Evolutionary conservation across 169 alveolate genomes (phyloP).

Genomic region (Cryptosporidium sp.): DNA sequence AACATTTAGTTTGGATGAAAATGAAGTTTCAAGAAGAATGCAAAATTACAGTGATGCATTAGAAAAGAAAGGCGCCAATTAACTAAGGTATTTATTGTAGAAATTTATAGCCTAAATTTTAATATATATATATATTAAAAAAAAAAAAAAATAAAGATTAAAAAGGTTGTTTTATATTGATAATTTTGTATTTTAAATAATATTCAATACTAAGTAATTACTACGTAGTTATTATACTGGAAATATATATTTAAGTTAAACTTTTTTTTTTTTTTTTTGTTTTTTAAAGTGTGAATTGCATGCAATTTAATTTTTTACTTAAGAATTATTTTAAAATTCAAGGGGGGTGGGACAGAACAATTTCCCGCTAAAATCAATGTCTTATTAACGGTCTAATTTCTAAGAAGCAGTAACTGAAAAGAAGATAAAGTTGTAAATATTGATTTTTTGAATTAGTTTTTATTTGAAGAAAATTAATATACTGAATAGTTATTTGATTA

Average conservation of each 20-base stretch:
- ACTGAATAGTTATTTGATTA: too few relatives aligned
- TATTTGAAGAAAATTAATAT: too few relatives aligned
- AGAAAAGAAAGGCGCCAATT: neutral
- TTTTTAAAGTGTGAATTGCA: neutral
- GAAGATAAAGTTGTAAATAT: too few relatives aligned
- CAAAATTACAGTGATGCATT: conserved; percentile 39
- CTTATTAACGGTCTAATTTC: neutral
- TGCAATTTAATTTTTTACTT: neutral
- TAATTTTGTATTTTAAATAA: too few relatives aligned
- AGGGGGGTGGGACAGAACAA: neutral
- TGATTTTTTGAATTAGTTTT: neutral
- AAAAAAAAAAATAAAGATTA: too few relatives aligned
- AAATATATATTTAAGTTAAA: too few relatives aligned
- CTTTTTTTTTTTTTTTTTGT: too few relatives aligned
- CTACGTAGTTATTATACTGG: neutral
- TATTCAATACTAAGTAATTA: neutral
- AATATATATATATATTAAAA: too few relatives aligned
- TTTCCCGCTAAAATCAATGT: neutral
- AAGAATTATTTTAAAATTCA: too few relatives aligned
- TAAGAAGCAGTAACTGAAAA: too few relatives aligned
- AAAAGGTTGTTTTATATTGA: too few relatives aligned
- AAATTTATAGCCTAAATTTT: neutral
- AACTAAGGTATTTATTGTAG: neutral
- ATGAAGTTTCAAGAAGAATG: conserved; percentile 60
- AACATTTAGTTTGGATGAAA: conserved; percentile 62